Conservation (phyloP, 345 rosid species). For the sweet orange (Citrus sinensis) region DNA sequence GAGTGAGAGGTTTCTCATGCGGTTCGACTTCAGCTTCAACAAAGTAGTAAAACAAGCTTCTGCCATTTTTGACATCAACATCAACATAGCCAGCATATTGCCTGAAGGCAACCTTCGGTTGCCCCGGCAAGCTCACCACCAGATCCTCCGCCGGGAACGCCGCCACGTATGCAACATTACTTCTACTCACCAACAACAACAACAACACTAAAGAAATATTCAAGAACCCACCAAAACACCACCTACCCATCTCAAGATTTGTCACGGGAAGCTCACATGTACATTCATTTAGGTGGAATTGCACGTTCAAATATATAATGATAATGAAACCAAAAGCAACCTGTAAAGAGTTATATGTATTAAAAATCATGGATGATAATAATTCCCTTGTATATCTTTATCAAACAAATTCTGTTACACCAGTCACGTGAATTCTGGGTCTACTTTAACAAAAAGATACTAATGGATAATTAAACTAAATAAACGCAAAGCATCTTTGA, state of each 20-base stretch:
- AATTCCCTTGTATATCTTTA: constrained; percentile 5
- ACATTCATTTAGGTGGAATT: constrained; percentile 11
- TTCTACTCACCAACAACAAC: constrained; percentile 18
- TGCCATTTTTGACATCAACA: constrained; percentile 66
- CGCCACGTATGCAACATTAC: constrained; percentile 24
- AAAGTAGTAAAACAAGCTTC: constrained; percentile 90
- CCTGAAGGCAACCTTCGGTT: constrained; percentile 66
- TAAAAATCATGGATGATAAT: constrained; percentile 20
- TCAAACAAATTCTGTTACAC: constrained; percentile 31
- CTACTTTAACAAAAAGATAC: constrained; percentile 26
- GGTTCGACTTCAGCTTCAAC: constrained; percentile 75
- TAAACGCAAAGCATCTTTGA: not conserved
- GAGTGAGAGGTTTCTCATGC: constrained; percentile 62
- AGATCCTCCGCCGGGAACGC: constrained; percentile 75
- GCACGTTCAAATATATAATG: not conserved
- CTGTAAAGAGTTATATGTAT: not conserved
- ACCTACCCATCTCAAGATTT: constrained; percentile 32
- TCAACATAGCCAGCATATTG: constrained; percentile 86
- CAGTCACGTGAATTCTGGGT: constrained; percentile 43
- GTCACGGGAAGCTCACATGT: not conserved
- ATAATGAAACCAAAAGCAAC: not conserved
- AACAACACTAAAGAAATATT: constrained; percentile 19
- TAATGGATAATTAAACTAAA: not conserved
- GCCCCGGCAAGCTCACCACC: constrained; percentile 73
- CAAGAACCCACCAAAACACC: constrained; percentile 22